Conservation (phyloP, 2,329 filamentous ascomycete species). For the Aureobasidium subglaciale region DNA sequence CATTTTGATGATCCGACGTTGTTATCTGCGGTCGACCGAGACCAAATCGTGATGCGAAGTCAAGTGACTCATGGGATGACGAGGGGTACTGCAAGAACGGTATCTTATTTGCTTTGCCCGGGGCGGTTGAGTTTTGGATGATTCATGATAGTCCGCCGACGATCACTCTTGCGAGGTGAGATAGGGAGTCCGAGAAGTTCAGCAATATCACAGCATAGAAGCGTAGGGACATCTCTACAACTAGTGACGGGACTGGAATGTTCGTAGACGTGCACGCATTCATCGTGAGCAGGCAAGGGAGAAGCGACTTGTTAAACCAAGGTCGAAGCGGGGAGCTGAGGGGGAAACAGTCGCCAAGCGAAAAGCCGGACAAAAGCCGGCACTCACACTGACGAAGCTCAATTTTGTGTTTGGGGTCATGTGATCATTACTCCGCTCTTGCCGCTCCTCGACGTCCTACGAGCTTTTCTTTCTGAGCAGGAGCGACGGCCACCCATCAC, state of each 20-base stretch:
- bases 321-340: neutral
- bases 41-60: neutral
- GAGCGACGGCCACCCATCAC: conserved; percentile 14
- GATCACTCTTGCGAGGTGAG: neutral
- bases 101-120: conserved; percentile 9
- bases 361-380: conserved; percentile 2
- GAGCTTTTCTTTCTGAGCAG: conserved; percentile 13
- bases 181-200: neutral
- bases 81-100: neutral
- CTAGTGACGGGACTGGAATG: neutral
- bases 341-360: neutral
- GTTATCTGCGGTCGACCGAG: neutral
- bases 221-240: neutral
- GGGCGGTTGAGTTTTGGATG: neutral
- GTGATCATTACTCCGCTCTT: neutral
- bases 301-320: neutral
- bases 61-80: neutral
- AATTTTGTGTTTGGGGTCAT: neutral
- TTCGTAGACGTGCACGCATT: neutral
- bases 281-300: conserved; percentile 1
- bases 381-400: neutral
- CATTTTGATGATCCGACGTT: no score
- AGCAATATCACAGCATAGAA: neutral
- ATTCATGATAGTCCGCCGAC: neutral
- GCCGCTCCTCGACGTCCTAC: conserved; percentile 5